Conservation (phyloP, 2,329 filamentous ascomycete species). For the Onygenales sp. region DNA sequence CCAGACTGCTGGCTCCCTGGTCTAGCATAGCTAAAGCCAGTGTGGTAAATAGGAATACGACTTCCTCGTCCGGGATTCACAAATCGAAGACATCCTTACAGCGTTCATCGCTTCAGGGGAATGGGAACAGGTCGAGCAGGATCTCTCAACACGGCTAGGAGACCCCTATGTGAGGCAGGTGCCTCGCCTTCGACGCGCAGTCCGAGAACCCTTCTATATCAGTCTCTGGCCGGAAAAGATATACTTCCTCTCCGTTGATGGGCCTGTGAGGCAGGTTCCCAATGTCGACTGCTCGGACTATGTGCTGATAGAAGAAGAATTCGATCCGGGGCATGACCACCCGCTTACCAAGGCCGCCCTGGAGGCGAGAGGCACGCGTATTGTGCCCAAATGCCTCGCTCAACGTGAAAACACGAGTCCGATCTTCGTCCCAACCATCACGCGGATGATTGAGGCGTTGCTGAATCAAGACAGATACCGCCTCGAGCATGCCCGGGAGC, state of each 20-base stretch:
- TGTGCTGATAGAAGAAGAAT: background rate
- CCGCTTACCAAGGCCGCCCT: background rate
- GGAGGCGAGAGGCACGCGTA: background rate
- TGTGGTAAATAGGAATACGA: background rate
- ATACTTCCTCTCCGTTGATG: constrained; percentile 2
- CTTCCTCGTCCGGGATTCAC: constrained; percentile 1
- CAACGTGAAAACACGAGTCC: background rate
- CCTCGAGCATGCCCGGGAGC: background rate
- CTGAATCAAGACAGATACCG: constrained; percentile 1
- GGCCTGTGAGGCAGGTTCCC: background rate
- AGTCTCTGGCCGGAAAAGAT: constrained; percentile 4
- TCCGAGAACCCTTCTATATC: background rate
- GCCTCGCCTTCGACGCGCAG: background rate
- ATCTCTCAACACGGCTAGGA: background rate
- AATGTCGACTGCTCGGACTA: background rate
- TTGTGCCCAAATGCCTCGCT: background rate
- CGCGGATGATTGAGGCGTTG: constrained; percentile 1
- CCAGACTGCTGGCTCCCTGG: background rate
- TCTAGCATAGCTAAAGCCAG: background rate
- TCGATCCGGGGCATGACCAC: background rate
- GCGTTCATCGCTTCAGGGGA: background rate
- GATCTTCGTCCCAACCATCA: constrained; percentile 1
- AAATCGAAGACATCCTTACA: background rate
- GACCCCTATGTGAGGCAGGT: background rate
- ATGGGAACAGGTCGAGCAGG: background rate